Evolutionary conservation across 1,284 basidiomycete species (phyloP).

Genomic region (Melampsora americana): DNA sequence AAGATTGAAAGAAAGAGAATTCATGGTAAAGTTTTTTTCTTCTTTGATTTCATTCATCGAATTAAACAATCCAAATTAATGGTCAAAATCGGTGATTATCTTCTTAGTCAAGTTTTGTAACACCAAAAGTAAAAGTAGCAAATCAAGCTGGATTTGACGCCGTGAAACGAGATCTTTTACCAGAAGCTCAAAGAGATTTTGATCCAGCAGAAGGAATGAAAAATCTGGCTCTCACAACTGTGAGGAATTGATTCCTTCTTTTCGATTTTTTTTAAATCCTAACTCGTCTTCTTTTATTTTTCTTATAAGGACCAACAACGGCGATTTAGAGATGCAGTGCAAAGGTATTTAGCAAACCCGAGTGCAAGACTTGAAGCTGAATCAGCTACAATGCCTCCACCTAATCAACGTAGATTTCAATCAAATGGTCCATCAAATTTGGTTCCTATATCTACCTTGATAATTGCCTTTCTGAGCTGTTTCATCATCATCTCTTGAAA

Average conservation of each 20-base stretch:
- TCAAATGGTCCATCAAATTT: no score
- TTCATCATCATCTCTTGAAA: no score
- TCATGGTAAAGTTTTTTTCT: slow-evolving; percentile 3
- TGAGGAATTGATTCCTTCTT: neutral
- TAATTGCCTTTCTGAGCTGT: no score
- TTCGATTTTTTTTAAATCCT: neutral
- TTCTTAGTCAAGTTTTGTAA: slow-evolving; percentile 26
- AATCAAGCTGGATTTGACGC: slow-evolving; percentile 40
- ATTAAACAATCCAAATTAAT: neutral
- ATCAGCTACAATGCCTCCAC: neutral
- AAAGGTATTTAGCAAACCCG: neutral
- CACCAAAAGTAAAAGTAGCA: slow-evolving; percentile 7
- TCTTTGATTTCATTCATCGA: neutral
- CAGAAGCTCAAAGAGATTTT: slow-evolving; percentile 23
- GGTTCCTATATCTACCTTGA: no score
- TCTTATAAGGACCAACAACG: neutral
- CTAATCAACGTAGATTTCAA: no score
- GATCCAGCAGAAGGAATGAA: slow-evolving; percentile 34
- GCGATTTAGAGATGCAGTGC: neutral
- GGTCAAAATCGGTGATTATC: no score
- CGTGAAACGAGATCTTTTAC: slow-evolving; percentile 21
- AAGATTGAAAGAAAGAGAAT: slow-evolving; percentile 9
- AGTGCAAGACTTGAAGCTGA: neutral
- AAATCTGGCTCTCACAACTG: slow-evolving; percentile 4
- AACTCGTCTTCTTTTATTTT: neutral